Evolutionary conservation across 768 basidiomycete genomes (phyloP).

Genomic region (Cyathus striatus): DNA sequence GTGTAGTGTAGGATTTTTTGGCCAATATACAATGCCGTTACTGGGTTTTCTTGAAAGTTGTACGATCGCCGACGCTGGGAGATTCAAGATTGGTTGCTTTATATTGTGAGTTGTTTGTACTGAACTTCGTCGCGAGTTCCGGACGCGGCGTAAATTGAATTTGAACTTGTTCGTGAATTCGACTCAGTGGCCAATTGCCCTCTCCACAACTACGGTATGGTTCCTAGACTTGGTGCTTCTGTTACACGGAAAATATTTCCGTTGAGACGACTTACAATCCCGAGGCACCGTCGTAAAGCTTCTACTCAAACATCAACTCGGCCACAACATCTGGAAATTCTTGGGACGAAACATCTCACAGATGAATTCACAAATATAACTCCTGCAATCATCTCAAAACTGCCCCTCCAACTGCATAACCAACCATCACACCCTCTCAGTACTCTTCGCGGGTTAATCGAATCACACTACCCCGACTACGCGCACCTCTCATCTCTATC

Average conservation of each 20-base stretch:
- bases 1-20: slow-evolving; percentile 23
- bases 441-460: slow-evolving; percentile 80
- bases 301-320: slow-evolving; percentile 7
- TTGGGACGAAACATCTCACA: slow-evolving; percentile 63
- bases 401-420: slow-evolving; percentile 71
- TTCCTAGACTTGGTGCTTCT: background rate
- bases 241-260: too few species aligned
- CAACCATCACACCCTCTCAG: slow-evolving; percentile 78
- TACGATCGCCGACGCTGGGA: too few species aligned
- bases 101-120: too few species aligned
- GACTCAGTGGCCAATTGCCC: too few species aligned
- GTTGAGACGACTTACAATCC: too few species aligned
- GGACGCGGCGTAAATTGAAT: too few species aligned
- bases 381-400: slow-evolving; percentile 77
- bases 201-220: too few species aligned
- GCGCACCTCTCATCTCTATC: slow-evolving; percentile 72
- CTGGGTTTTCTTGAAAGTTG: slow-evolving; percentile 4
- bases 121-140: too few species aligned
- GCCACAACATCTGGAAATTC: slow-evolving; percentile 38
- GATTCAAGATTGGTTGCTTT: too few species aligned
- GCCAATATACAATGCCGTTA: slow-evolving; percentile 8
- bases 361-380: slow-evolving; percentile 85
- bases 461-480: slow-evolving; percentile 77
- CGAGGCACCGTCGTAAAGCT: slow-evolving; percentile 1
- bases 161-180: too few species aligned